A percentile compares a stretch with the other conserved stretches of the same genome.
Evolutionary conservation across 768 basidiomycete genomes (phyloP).

Genomic region (Trametes maxima): DNA sequence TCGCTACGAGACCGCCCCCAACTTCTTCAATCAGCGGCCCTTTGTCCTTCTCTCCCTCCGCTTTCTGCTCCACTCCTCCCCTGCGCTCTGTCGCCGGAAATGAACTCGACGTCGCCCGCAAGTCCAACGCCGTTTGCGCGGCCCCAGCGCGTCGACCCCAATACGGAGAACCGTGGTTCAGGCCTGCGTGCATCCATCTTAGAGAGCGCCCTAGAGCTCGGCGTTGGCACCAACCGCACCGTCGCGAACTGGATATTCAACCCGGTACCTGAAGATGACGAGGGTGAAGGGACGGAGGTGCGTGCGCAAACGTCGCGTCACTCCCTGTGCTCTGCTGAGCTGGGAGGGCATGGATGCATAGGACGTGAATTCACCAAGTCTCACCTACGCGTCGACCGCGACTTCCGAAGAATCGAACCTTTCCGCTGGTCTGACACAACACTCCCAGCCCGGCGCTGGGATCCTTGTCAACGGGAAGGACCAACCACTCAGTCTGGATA

Average conservation of each 20-base stretch:
- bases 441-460: slow-evolving; percentile 28
- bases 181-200: slow-evolving; percentile 72
- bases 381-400: slow-evolving; percentile 45
- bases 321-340: not conserved
- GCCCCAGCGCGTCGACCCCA: slow-evolving; percentile 14
- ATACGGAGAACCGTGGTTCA: slow-evolving; percentile 49
- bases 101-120: slow-evolving; percentile 16
- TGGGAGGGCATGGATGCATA: slow-evolving; percentile 5
- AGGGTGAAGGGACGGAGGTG: slow-evolving; percentile 46
- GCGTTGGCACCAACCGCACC: slow-evolving; percentile 57
- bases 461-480: slow-evolving; percentile 19
- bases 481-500: slow-evolving; percentile 9
- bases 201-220: slow-evolving; percentile 71
- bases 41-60: slow-evolving; percentile 1
- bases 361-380: slow-evolving; percentile 34
- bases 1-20: slow-evolving; percentile 14
- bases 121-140: slow-evolving; percentile 16
- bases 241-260: slow-evolving; percentile 77
- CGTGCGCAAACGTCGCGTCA: slow-evolving; percentile 17
- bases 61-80: not conserved
- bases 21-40: slow-evolving; percentile 4
- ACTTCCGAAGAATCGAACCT: slow-evolving; percentile 46
- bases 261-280: slow-evolving; percentile 57
- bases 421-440: slow-evolving; percentile 25
- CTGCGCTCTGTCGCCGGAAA: not conserved